Conservation (phyloP, 75 land plant species). For the Pinus taeda region DNA sequence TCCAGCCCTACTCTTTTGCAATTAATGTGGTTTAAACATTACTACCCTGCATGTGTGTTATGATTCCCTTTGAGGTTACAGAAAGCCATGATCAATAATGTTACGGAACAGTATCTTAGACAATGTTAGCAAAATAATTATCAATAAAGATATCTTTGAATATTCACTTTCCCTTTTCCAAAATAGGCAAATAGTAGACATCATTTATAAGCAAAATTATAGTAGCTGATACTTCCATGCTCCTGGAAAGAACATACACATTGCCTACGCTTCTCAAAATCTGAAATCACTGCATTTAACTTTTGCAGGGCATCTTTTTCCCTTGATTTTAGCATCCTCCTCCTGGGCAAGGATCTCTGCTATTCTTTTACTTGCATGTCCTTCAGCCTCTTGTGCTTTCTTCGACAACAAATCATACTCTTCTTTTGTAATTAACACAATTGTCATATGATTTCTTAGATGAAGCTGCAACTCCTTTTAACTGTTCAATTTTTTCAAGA, state of each 20-base stretch:
- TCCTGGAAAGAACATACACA: not conserved
- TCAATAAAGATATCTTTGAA: not conserved
- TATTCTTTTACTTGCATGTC: slow-evolving; percentile 18
- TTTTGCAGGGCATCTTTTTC: too few species aligned
- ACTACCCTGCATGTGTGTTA: too few species aligned
- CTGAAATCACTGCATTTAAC: too few species aligned
- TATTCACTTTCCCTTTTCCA: not conserved
- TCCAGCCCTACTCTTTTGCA: not conserved
- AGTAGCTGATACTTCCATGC: slow-evolving; percentile 2
- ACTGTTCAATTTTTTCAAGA: slow-evolving; percentile 31
- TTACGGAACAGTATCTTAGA: not conserved
- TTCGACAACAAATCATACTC: slow-evolving; percentile 42
- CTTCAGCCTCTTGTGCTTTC: slow-evolving; percentile 21
- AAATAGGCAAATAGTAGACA: not conserved
- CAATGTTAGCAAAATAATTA: not conserved
- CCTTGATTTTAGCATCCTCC: slow-evolving; percentile 7
- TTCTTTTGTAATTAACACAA: slow-evolving; percentile 14
- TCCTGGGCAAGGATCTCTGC: slow-evolving; percentile 1
- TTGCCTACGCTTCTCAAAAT: too few species aligned
- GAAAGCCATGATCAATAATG: not conserved
- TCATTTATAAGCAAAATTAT: not conserved
- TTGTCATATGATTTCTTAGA: slow-evolving; percentile 27
- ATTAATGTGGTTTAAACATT: not conserved
- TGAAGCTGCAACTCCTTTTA: slow-evolving; percentile 28
- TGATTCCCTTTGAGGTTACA: not conserved